These are phyloP conservation scores for Sarcomyxa edulis DNA, from an alignment of 768 basidiomycete genomes.

Conservation along the genomic window DNA sequence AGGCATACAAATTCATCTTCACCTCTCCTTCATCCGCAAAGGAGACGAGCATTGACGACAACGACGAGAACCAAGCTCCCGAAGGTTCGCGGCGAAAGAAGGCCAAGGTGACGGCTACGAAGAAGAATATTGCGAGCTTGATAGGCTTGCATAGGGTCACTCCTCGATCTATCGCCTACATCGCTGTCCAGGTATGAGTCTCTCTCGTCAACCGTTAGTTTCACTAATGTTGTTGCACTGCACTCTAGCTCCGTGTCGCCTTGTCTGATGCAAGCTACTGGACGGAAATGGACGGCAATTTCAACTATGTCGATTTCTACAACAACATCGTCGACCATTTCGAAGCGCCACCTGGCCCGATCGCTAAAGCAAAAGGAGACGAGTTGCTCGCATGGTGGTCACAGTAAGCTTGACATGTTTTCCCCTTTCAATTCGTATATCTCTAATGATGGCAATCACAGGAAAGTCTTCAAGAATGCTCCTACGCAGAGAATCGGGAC, in stretches of 20 bases:
- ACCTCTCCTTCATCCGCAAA: conserved; percentile 12
- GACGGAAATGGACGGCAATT: not conserved
- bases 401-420: not conserved
- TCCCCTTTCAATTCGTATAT: no score
- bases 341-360: not conserved
- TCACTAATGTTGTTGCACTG: not conserved
- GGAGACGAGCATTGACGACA: not conserved
- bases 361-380: not conserved
- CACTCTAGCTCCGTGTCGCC: conserved; percentile 2
- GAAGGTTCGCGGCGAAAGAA: not conserved
- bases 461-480: no score
- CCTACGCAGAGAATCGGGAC: no score
- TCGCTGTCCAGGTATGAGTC: conserved; percentile 6
- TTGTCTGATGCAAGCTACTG: not conserved
- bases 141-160: conserved; percentile 5
- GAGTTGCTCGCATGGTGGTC: not conserved
- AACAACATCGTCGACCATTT: not conserved
- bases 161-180: conserved; percentile 3
- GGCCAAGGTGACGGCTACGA: not conserved
- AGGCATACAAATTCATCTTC: conserved; percentile 15
- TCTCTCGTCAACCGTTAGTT: not conserved
- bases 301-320: not conserved
- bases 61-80: not conserved
- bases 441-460: no score
- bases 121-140: conserved; percentile 3